Base-by-base conservation (phyloP, 2,329 filamentous ascomycete genomes). In the Gnomoniopsis sp. region DNA sequence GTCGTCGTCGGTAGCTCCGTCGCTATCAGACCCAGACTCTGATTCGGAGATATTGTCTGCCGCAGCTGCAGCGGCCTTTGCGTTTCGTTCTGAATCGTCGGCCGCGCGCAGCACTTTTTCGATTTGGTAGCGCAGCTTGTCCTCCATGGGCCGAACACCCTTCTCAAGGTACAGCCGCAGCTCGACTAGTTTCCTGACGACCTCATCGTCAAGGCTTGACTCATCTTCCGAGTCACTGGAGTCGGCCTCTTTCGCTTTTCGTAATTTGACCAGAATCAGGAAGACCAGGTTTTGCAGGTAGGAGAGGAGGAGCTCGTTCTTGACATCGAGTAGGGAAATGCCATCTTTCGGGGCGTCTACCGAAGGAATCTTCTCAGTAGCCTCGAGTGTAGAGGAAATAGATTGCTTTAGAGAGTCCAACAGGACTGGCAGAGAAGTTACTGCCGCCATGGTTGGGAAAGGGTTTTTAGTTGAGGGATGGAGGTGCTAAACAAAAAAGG, bases 281-380 rank as follows among this genome's bases (percentile, higher is more conserved):
- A 96, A 96, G 48, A 95, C 90, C 3, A 98, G 85, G 68, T 96
- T 96, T 69, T 99, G 93, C 0, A 99, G 81, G 74, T 99, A 99
- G 3, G 93, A 93, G 43, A 99, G 86, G 19, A 99, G 86, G n/a
- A 99, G 82, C 71, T 99, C 95, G 75, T 96, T 98, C 77, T 99
- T 99, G 64, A 91, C 87, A 70, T 98, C 92, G 68, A 99, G 87
- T 1, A 99, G 85, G 0, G 95, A 97, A 59, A 99, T 95, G 69
- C 95, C 93, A 67, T 96, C 87, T 64, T 88, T 81, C 1, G 90
- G 88, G n/a, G 90, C 85, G 51, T 88, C 77, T 60, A 96, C 83
- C 15, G 79, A 72, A n/a, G 80, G 71, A 19, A 86, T 71, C 51
- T 84, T 83, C 0, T 88, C 85, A 0, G 88, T 81, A 6, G 88